Evolutionary conservation across 306 rosid species (phyloP).

Genomic region (Trifolium subterraneum): DNA sequence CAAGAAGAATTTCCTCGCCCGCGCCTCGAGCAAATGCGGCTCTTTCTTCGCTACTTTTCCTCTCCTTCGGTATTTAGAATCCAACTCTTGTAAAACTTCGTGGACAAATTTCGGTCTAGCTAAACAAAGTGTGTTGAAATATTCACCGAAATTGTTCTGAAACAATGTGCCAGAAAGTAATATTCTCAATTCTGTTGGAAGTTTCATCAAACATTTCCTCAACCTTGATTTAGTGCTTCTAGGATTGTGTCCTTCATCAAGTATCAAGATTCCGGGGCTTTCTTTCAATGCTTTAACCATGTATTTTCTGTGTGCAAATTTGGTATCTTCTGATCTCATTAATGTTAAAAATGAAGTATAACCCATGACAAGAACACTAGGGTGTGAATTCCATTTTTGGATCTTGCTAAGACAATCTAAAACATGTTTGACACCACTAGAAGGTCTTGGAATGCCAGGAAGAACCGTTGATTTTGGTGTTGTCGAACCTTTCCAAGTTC

Average conservation of each 20-base stretch:
- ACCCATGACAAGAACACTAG: conserved; percentile 90
- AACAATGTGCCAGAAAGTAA: conserved; percentile 91
- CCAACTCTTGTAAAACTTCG: conserved; percentile 72
- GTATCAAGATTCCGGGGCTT: conserved; percentile 73
- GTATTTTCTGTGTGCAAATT: conserved; percentile 67
- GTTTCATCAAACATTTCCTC: conserved; percentile 87
- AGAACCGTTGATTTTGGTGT: conserved; percentile 10
- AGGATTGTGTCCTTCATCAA: conserved; percentile 96
- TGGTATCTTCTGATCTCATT: conserved; percentile 71
- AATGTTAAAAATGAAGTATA: conserved; percentile 74
- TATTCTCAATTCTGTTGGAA: conserved; percentile 71
- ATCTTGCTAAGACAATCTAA: conserved; percentile 79
- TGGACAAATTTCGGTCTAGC: conserved; percentile 77
- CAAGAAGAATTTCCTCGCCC: conserved; percentile 81
- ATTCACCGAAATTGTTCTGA: conserved; percentile 91
- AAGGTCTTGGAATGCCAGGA: conserved; percentile 66
- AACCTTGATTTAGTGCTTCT: conserved; percentile 87
- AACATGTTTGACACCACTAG: conserved; percentile 69
- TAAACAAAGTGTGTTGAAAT: conserved; percentile 83
- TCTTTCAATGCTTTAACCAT: conserved; percentile 82
- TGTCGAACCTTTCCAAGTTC: conserved; percentile 31
- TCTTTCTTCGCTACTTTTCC: conserved; percentile 49
- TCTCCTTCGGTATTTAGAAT: conserved; percentile 57
- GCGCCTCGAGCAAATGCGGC: conserved; percentile 52
- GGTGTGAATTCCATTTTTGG: conserved; percentile 80